Evolutionary conservation across 164 flowering plant species (phyloP), one percentile per base, ranked within the genome.

Genomic region (Liquidambar formosana): DNA sequence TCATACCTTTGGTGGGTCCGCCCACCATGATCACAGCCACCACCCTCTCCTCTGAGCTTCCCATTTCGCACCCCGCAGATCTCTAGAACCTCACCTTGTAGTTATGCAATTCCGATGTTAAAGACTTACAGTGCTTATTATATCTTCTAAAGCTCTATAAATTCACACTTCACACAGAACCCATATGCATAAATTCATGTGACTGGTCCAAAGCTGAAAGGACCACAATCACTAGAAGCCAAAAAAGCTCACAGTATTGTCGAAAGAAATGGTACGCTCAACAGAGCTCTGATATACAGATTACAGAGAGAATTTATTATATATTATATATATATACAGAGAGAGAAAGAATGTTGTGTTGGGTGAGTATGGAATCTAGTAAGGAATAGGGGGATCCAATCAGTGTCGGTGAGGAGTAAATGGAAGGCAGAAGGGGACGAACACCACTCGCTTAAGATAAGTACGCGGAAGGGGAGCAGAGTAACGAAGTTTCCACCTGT

Each of bases 11-110:
- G 58, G 98, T 92, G 13, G 98, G 97, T 8, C 96, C 96, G 18
- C 96, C 96, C 12, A 92, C 95, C 97, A 94, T 88, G 81, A 90
- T 92, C 75, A 94, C 96, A 67, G 97, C 98, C 25, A 92, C 97
- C 21, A 89, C 93, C 49, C 76, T 88, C 79, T 91, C 97, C 49
- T 85, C 92, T 10, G 90, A 72, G 59, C 81, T 80, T 61, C 82
- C 88, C 92, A 90, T 89, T 49, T 53, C 41, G 2, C 41, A 33
- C 41, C 41, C 6, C 4, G 41, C 65, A 65, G 70, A 64, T 65
- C 71, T 63, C 61, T 1, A 58, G 65, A 65, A 10, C 57, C 25
- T 21, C 27, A 5, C 8, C 25, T 33, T 33, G 6, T 33, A 33
- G 6, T 33, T 33, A 33, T 33, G 15, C 59, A 3, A 11, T 8